Evolutionary conservation across 129 eudicot species (phyloP).

Genomic region (Heracleum sosnowskyi): DNA sequence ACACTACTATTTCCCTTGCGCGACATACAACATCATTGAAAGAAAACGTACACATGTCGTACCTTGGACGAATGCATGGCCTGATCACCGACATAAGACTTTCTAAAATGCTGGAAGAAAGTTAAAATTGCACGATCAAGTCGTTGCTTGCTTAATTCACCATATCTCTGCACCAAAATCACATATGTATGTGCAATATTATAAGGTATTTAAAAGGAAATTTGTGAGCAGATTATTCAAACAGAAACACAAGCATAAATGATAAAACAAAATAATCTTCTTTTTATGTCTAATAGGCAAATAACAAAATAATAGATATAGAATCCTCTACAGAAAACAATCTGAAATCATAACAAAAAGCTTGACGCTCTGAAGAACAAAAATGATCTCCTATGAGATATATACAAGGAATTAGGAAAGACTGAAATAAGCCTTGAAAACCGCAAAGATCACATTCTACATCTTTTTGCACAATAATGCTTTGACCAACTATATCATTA

Average conservation of each 20-base stretch:
- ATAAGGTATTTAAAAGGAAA: neutral
- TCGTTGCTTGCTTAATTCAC: conserved; percentile 84
- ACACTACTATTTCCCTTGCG: neutral
- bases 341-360: neutral
- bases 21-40: neutral
- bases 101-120: conserved; percentile 85
- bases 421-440: neutral
- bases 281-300: neutral
- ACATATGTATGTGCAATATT: neutral
- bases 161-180: conserved; percentile 56
- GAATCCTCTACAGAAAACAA: neutral
- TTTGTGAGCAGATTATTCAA: neutral
- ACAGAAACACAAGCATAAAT: neutral
- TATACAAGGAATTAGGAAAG: neutral
- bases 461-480: neutral
- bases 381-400: neutral
- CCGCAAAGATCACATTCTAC: neutral
- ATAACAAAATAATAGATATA: neutral
- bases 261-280: neutral
- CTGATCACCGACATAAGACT: conserved; percentile 94
- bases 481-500: neutral
- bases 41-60: conserved; percentile 7
- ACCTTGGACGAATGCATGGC: conserved; percentile 99
- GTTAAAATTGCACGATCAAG: conserved; percentile 90
- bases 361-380: neutral